These are phyloP conservation scores for Sporobolomyces phaffii DNA, from an alignment of 768 basidiomycete genomes.

Conservation along the genomic window DNA sequence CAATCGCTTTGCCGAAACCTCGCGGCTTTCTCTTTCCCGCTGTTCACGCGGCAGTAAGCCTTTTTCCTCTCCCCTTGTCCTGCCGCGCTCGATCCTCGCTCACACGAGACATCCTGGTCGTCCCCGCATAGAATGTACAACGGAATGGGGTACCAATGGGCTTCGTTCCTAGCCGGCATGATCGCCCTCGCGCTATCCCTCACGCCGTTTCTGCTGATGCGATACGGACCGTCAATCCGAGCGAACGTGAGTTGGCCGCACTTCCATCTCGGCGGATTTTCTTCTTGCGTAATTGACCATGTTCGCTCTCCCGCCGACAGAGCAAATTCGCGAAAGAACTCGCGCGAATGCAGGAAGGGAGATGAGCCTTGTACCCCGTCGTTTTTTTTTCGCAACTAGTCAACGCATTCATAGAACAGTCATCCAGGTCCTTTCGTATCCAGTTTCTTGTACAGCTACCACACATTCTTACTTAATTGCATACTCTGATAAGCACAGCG, in stretches of 20 bases:
- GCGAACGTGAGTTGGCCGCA: constrained; percentile 39
- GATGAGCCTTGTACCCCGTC: too few species aligned
- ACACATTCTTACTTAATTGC: too few species aligned
- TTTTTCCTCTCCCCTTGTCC: too few species aligned
- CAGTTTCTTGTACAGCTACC: too few species aligned
- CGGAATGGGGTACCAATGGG: constrained; percentile 53
- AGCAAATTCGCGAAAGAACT: constrained; percentile 35
- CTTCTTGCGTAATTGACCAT: too few species aligned
- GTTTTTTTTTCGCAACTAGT: too few species aligned
- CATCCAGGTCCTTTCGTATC: too few species aligned
- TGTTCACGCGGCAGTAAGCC: constrained; percentile 52
- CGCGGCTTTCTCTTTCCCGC: constrained; percentile 56
- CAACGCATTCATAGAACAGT: too few species aligned
- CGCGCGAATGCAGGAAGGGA: constrained; percentile 12
- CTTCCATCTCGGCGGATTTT: neutral
- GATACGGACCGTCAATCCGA: constrained; percentile 42
- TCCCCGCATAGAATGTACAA: constrained; percentile 53
- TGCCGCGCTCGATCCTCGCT: neutral
- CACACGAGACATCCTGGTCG: neutral
- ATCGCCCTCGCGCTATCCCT: neutral
- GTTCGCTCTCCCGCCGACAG: neutral
- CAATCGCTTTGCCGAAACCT: constrained; percentile 44
- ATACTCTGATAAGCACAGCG: too few species aligned
- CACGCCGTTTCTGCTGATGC: constrained; percentile 13
- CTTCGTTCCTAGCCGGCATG: constrained; percentile 36